Conservation (phyloP, 2,329 filamentous ascomycete genomes). For the Herpotrichia juniperi region DNA sequence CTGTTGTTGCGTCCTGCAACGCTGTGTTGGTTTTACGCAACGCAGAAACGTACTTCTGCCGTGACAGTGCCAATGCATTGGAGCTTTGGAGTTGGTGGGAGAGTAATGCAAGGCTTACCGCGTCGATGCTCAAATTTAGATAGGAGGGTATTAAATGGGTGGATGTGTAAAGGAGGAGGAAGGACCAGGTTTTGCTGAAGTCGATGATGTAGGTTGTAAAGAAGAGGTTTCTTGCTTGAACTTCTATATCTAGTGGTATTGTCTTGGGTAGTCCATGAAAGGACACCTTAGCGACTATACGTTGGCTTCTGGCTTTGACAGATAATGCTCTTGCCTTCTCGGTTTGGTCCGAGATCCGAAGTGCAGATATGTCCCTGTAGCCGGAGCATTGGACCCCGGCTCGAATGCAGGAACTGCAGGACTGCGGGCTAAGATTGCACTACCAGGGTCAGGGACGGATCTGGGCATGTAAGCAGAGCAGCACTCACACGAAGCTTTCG, state of each 20-base stretch:
- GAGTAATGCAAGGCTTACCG: constrained; percentile 34
- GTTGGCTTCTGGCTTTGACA: background rate
- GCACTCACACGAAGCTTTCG: constrained; percentile 20
- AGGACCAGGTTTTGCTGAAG: constrained; percentile 30
- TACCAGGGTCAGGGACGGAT: constrained; percentile 10
- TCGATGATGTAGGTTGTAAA: constrained; percentile 32
- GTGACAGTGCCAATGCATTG: constrained; percentile 21
- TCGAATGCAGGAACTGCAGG: constrained; percentile 29
- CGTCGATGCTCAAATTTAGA: constrained; percentile 31
- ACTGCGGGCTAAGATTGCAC: constrained; percentile 30
- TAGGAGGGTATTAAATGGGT: constrained; percentile 21
- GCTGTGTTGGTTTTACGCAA: constrained; percentile 24
- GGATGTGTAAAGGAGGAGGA: constrained; percentile 24
- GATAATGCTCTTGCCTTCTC: constrained; percentile 20
- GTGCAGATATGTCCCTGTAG: constrained; percentile 28
- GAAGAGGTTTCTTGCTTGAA: constrained; percentile 27
- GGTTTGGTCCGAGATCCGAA: constrained; percentile 29
- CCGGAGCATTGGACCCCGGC: constrained; percentile 23
- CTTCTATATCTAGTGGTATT: constrained; percentile 6
- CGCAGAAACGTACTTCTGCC: constrained; percentile 32
- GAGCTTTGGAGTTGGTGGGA: constrained; percentile 24
- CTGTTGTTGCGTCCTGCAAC: constrained; percentile 19
- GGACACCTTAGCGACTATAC: no score
- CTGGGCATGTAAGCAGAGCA: background rate
- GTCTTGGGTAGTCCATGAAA: background rate